Evolutionary conservation across 768 basidiomycete genomes (phyloP).

Genomic region (Hygrocybe coccinea): DNA sequence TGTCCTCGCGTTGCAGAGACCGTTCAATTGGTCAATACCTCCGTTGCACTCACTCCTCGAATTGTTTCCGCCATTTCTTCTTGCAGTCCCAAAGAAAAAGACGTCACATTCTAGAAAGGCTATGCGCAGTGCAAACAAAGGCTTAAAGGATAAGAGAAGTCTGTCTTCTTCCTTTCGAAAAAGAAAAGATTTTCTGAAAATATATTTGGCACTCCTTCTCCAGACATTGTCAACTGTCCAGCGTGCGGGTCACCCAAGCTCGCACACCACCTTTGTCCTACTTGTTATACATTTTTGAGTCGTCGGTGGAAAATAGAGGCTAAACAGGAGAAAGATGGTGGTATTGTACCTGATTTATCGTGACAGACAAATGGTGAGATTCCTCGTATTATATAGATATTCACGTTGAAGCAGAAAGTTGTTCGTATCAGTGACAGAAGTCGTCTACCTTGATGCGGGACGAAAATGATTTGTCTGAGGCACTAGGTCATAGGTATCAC

Average conservation of each 20-base stretch:
- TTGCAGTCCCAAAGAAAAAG: conserved; percentile 94
- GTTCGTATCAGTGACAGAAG: too few relatives aligned
- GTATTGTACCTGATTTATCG: conserved; percentile 36
- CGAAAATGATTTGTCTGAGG: too few relatives aligned
- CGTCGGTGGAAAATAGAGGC: conserved; percentile 55
- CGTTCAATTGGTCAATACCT: conserved; percentile 28
- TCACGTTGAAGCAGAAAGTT: too few relatives aligned
- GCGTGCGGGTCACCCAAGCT: conserved; percentile 86
- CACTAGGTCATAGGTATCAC: too few relatives aligned
- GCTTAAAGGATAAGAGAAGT: conserved; percentile 92
- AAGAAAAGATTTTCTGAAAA: neutral
- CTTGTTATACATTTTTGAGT: conserved; percentile 70
- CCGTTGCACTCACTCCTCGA: conserved; percentile 49
- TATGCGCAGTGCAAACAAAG: conserved; percentile 94
- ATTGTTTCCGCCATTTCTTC: conserved; percentile 80
- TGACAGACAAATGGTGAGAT: conserved; percentile 10
- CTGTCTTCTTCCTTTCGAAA: conserved; percentile 22
- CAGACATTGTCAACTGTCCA: conserved; percentile 89
- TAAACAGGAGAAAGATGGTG: conserved; percentile 23
- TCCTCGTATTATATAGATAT: too few relatives aligned
- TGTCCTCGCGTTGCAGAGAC: neutral
- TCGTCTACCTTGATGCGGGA: too few relatives aligned
- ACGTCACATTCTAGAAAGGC: conserved; percentile 88
- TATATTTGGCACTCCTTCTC: conserved; percentile 9
- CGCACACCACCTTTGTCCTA: conserved; percentile 80